Conservation (phyloP, 371 early-diverging fungal genomes). For the Mortierella sp. region DNA sequence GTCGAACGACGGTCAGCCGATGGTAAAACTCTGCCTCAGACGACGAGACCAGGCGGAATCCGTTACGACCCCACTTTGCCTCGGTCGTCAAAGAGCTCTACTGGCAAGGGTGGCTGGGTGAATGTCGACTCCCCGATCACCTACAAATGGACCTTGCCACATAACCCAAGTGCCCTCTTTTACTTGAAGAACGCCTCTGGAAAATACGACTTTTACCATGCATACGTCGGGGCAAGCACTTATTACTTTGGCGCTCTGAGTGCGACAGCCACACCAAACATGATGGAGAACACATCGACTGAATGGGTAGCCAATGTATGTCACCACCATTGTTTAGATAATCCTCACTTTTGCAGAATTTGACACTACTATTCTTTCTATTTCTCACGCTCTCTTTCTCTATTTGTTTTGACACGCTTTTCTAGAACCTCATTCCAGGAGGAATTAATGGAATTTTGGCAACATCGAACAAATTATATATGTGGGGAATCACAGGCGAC, state of each 20-base stretch:
- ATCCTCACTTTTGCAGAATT: neutral
- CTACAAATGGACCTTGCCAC: slow-evolving; percentile 5
- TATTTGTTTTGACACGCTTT: neutral
- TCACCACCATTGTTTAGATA: neutral
- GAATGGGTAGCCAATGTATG: slow-evolving; percentile 10
- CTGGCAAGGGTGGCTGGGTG: slow-evolving; percentile 21
- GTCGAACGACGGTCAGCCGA: neutral
- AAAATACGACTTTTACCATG: neutral
- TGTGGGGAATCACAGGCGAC: neutral
- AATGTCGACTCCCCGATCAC: slow-evolving; percentile 10
- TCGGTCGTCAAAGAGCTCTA: slow-evolving; percentile 5
- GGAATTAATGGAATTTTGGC: neutral
- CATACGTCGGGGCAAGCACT: neutral
- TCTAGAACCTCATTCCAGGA: slow-evolving; percentile 1
- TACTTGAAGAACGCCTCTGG: slow-evolving; percentile 6
- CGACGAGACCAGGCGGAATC: slow-evolving; percentile 25
- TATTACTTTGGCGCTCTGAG: slow-evolving; percentile 5
- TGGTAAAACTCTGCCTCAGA: no score
- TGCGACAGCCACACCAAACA: slow-evolving; percentile 4
- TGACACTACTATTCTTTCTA: neutral
- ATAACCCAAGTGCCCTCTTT: neutral
- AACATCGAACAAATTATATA: slow-evolving; percentile 5
- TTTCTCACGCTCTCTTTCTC: neutral
- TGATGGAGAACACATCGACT: slow-evolving; percentile 9
- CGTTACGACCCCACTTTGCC: slow-evolving; percentile 12